These are phyloP conservation scores for Vicia villosa DNA, from an alignment of 306 rosid species.

Conservation along the genomic window DNA sequence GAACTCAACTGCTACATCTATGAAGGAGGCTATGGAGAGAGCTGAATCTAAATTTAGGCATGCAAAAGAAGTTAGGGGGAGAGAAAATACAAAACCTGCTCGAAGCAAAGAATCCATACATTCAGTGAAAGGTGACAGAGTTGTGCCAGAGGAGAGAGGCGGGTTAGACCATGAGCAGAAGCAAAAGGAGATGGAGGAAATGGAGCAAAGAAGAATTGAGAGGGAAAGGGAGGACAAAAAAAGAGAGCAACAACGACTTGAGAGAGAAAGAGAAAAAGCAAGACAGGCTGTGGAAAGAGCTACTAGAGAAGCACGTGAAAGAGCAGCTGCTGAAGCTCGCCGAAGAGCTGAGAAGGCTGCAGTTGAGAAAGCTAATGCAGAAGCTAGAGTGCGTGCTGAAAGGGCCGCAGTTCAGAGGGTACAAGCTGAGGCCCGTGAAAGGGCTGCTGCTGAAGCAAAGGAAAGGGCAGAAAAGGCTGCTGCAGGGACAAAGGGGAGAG, in stretches of 20 bases:
- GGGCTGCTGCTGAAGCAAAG: slow-evolving; percentile 93
- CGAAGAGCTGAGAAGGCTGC: slow-evolving; percentile 86
- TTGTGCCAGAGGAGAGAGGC: slow-evolving; percentile 49
- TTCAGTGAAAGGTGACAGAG: slow-evolving; percentile 64
- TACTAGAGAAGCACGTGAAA: slow-evolving; percentile 97
- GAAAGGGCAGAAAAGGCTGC: slow-evolving; percentile 89
- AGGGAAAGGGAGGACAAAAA: slow-evolving; percentile 69
- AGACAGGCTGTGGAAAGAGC: slow-evolving; percentile 99
- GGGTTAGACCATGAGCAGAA: slow-evolving; percentile 60
- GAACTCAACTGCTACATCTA: slow-evolving; percentile 93
- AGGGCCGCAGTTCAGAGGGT: slow-evolving; percentile 93
- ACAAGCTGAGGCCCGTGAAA: slow-evolving; percentile 92
- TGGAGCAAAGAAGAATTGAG: slow-evolving; percentile 57
- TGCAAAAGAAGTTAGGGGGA: slow-evolving; percentile 89
- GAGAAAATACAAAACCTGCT: slow-evolving; percentile 70
- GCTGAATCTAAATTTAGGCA: slow-evolving; percentile 92
- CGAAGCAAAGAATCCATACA: slow-evolving; percentile 69
- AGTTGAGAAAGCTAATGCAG: slow-evolving; percentile 82
- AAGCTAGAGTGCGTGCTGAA: slow-evolving; percentile 93
- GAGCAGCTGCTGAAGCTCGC: slow-evolving; percentile 90
- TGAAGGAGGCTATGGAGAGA: slow-evolving; percentile 97
- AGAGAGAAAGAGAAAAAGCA: slow-evolving; percentile 70
- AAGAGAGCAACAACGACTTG: slow-evolving; percentile 69
- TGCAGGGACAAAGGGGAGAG: slow-evolving; percentile 62
- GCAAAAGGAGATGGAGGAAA: slow-evolving; percentile 78